Evolutionary conservation across 202 grass and related monocot species (phyloP).

Genomic region (Eragrostis tef): DNA sequence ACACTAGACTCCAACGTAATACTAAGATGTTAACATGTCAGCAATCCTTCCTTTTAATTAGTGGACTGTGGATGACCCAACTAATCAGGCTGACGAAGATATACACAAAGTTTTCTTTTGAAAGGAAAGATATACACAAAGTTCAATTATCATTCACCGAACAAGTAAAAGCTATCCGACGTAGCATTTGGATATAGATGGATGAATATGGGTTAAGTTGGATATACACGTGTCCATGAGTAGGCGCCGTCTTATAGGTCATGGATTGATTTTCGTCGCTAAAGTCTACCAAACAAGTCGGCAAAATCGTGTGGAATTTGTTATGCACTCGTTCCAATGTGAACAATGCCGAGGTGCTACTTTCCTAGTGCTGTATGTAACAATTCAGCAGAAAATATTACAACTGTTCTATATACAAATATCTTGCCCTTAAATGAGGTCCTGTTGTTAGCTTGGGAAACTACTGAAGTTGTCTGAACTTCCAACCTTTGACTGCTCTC

Average conservation of each 20-base stretch:
- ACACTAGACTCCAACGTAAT: background rate
- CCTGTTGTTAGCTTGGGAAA: background rate
- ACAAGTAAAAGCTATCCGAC: background rate
- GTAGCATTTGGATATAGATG: background rate
- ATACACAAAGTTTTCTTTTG: background rate
- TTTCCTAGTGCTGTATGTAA: background rate
- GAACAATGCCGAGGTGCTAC: background rate
- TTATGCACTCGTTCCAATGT: background rate
- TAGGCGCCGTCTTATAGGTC: background rate
- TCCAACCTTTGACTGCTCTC: background rate
- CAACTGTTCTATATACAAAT: background rate
- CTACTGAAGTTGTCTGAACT: background rate
- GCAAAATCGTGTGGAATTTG: slow-evolving; percentile 23
- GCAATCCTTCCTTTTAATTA: background rate
- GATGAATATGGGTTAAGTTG: background rate
- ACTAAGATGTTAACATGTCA: background rate
- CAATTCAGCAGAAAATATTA: background rate
- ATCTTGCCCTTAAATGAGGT: background rate
- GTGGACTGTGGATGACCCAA: background rate
- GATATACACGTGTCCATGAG: slow-evolving; percentile 1
- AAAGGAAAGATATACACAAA: background rate
- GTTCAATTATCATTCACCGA: background rate
- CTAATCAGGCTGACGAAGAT: background rate
- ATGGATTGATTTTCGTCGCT: background rate
- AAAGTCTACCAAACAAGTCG: background rate